Conservation (phyloP, 2,329 filamentous ascomycete species). For the Fusarium aywerte region DNA sequence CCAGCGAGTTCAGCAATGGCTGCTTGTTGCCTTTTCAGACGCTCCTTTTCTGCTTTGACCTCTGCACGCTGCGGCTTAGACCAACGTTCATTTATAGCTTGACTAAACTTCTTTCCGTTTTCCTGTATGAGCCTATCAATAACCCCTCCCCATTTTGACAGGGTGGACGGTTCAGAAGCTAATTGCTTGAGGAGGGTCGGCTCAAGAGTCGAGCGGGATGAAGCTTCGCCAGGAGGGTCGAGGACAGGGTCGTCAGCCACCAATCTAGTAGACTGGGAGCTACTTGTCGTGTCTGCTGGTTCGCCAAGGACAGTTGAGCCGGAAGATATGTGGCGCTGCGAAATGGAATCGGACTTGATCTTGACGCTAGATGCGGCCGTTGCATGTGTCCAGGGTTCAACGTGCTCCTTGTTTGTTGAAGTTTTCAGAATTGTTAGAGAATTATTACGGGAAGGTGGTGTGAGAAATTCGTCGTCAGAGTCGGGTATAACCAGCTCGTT, state of each 20-base stretch:
- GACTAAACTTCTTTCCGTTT: slow-evolving; percentile 61
- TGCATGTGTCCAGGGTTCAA: neutral
- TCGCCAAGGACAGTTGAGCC: slow-evolving; percentile 10
- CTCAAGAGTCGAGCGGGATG: slow-evolving; percentile 11
- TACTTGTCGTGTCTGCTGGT: neutral
- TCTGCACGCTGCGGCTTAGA: slow-evolving; percentile 58
- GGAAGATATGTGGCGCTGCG: slow-evolving; percentile 26
- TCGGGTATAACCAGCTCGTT: slow-evolving; percentile 61
- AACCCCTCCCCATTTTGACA: slow-evolving; percentile 52
- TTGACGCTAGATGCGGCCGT: neutral
- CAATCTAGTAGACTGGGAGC: slow-evolving; percentile 21
- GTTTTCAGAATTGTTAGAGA: slow-evolving; percentile 24
- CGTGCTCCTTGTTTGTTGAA: neutral
- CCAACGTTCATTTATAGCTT: slow-evolving; percentile 59
- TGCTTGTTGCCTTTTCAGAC: slow-evolving; percentile 58
- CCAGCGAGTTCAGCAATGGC: slow-evolving; percentile 55
- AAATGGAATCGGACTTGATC: slow-evolving; percentile 11
- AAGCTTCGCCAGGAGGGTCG: neutral
- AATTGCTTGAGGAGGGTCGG: slow-evolving; percentile 46
- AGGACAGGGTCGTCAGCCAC: slow-evolving; percentile 8
- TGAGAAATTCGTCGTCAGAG: slow-evolving; percentile 67
- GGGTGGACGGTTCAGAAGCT: slow-evolving; percentile 44
- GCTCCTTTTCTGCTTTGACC: slow-evolving; percentile 63
- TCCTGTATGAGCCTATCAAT: slow-evolving; percentile 58
- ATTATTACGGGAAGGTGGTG: slow-evolving; percentile 45